phyloP scores from a whole-genome alignment of 192 early-diverging fungal genomes.

The Entomortierella lignicola region DNA sequence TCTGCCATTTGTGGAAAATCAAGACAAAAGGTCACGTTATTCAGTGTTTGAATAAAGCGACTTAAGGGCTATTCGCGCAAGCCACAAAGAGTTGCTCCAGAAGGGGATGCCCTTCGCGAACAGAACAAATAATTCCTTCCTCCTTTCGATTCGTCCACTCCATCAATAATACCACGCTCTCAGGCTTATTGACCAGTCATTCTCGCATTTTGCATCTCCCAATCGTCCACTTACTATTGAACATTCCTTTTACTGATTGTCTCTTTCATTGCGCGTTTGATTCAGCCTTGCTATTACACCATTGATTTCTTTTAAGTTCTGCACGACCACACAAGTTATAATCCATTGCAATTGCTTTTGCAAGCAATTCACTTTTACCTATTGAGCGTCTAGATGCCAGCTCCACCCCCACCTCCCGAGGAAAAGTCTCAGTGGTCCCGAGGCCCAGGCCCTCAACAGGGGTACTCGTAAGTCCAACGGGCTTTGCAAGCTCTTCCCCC shows the following conservation, averaged over 20 bases:
- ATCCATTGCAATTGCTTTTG: not conserved
- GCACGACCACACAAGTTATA: too few species aligned
- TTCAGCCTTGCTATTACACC: not conserved
- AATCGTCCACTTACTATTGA: not conserved
- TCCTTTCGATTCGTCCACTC: not conserved
- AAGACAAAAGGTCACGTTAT: too few species aligned
- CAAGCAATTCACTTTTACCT: not conserved
- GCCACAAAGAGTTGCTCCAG: conserved; percentile 16
- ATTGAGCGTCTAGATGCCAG: conserved; percentile 37
- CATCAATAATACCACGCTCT: not conserved
- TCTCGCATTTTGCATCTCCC: not conserved
- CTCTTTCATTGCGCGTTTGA: not conserved
- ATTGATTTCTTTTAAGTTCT: not conserved
- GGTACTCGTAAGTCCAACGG: conserved; percentile 47
- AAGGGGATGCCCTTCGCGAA: not conserved
- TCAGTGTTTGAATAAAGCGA: too few species aligned
- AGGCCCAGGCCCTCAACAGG: conserved; percentile 46
- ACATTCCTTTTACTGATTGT: not conserved
- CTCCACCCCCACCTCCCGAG: conserved; percentile 44
- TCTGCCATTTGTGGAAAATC: too few species aligned
- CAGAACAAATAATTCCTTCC: not conserved
- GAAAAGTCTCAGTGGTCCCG: conserved; percentile 50
- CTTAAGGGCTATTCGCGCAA: conserved; percentile 7
- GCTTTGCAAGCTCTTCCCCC: not conserved
- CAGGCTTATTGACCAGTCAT: not conserved